Evolutionary conservation across 495 filamentous ascomycete species (phyloP), one percentile per base, ranked within the genome.

Genomic region (Lasiosphaeria hispida): DNA sequence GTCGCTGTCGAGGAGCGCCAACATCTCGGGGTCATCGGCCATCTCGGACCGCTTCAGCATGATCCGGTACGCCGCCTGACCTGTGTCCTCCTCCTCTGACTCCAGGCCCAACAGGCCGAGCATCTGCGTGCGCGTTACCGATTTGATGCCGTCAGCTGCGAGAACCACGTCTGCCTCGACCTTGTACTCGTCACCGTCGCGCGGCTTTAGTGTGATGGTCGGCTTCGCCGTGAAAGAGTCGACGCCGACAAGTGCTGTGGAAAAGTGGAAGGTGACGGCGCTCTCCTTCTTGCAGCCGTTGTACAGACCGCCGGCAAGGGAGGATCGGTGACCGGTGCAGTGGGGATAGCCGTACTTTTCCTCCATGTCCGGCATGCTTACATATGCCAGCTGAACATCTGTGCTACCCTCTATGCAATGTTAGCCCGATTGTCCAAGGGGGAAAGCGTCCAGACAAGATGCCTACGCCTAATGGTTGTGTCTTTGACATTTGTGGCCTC

Each of bases 1-100:
- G 59, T 87, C 84, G 59, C 77, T 74, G 56, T 88, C 81, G 10
- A 93, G 73, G 6, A 93, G 79, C 30, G 75, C 83, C 19, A 87
- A 72, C 13, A 92, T 81, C 61, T 89, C 85, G 0, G 84, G 79
- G 69, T 91, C 86, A 48, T 79, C 65, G 55, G 77, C 72, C 81
- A 90, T 84, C 60, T 90, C 79, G 42, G 81, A 76, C 13, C 85
- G 83, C 52, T 77, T 80, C 57, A 92, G 83, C 85, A 92, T 88
- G 75, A 94, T 91, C 11, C 89, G 82, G 78, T 91, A 93, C n/a
- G 88, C 89, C 13, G 88, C 88, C 66, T 92, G 85, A 34, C 87
- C 77, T 35, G 86, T 91, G 65, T 91, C 87, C 54, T 83, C 77
- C 68, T 89, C 83, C 51, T 82, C 74, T 19, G 81, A 81, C 8